phyloP scores from a whole-genome alignment of 116 monocot species.

The Papilionanthe hybrid region DNA sequence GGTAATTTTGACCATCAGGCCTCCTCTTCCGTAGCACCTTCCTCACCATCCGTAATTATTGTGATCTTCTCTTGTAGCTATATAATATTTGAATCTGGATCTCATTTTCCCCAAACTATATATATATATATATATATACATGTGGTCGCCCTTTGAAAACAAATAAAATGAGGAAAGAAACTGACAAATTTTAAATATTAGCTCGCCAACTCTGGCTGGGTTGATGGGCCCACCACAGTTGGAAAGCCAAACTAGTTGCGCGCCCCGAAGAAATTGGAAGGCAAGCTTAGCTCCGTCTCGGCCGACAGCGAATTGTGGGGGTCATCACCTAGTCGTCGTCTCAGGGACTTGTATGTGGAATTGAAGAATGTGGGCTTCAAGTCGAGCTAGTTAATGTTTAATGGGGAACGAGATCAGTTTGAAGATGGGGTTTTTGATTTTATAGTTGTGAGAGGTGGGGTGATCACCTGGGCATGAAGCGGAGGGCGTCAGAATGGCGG shows the following conservation, averaged over 20 bases:
- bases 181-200: no score
- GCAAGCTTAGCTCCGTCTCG: not conserved
- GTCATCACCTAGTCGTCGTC: not conserved
- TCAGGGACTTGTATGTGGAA: not conserved
- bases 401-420: not conserved
- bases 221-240: not conserved
- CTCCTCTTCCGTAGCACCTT: no score
- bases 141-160: no score
- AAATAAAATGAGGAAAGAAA: no score
- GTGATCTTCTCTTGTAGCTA: no score
- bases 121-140: no score
- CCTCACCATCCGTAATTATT: no score
- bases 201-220: not conserved
- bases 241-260: not conserved
- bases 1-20: no score
- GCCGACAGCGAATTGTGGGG: not conserved
- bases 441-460: not conserved
- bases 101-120: no score
- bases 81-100: no score
- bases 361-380: not conserved
- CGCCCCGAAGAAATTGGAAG: not conserved
- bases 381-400: not conserved
- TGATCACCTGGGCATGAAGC: not conserved
- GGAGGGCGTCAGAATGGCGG: slow-evolving; percentile 5
- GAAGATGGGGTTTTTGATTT: not conserved